phyloP scores from a whole-genome alignment of 306 rosid genomes.

The Canavalia gladiata region DNA sequence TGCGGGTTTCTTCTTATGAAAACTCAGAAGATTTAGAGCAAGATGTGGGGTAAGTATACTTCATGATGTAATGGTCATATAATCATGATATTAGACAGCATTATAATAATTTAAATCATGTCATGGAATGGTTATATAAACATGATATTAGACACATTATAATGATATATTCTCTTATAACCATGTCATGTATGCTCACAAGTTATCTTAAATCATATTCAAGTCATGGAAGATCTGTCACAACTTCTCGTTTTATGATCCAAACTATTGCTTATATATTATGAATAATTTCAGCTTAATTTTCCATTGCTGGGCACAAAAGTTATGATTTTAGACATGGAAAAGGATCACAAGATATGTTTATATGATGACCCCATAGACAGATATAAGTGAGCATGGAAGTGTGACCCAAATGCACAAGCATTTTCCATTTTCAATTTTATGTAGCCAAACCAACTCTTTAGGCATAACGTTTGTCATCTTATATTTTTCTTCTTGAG shows the following conservation, averaged over 20 bases:
- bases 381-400: not conserved
- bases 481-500: slow-evolving; percentile 22
- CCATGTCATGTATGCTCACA: not conserved
- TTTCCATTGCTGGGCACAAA: not conserved
- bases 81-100: slow-evolving; percentile 15
- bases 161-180: slow-evolving; percentile 18
- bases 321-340: slow-evolving; percentile 3
- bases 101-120: slow-evolving; percentile 7
- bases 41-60: slow-evolving; percentile 71
- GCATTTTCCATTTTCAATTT: slow-evolving; percentile 9
- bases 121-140: slow-evolving; percentile 35
- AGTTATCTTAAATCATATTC: slow-evolving; percentile 37
- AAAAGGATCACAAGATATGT: slow-evolving; percentile 21
- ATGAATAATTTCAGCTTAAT: slow-evolving; percentile 37
- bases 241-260: slow-evolving; percentile 24
- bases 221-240: slow-evolving; percentile 23
- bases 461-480: slow-evolving; percentile 9
- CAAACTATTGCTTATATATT: slow-evolving; percentile 2
- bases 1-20: slow-evolving; percentile 73
- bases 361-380: not conserved
- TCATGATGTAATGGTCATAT: slow-evolving; percentile 34
- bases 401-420: not conserved
- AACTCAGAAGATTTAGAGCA: slow-evolving; percentile 68
- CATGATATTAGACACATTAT: slow-evolving; percentile 11
- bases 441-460: slow-evolving; percentile 19